Percentiles rank a stretch among this genome's conserved stretches.
These are phyloP conservation scores for Pichia sp. DNA, from an alignment of 1,139 yeast species.

Conservation along the genomic window DNA sequence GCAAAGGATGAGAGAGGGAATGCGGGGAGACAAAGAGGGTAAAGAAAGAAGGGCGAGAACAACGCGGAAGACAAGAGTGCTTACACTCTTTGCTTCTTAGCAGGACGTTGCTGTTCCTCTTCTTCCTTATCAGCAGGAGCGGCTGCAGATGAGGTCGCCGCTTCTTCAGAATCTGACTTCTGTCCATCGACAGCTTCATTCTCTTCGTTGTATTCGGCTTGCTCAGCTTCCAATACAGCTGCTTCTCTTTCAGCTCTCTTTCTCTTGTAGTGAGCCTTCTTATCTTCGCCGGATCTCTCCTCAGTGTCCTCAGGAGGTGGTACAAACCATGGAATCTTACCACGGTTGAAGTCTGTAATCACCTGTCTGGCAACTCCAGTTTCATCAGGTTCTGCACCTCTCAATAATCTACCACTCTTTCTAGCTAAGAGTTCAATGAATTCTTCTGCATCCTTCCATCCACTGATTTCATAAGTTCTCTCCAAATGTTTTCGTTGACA, in stretches of 20 bases:
- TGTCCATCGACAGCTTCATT: constrained; percentile 14
- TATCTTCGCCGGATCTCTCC: constrained; percentile 47
- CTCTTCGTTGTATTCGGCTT: constrained; percentile 16
- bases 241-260: constrained; percentile 35
- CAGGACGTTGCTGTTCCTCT: constrained; percentile 1
- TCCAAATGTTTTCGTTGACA: constrained; percentile 90
- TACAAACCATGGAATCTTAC: constrained; percentile 97
- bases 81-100: constrained; percentile 9
- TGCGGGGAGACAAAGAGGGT: not conserved
- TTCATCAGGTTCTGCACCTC: constrained; percentile 98
- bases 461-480: constrained; percentile 89
- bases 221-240: constrained; percentile 19
- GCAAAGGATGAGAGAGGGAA: no score
- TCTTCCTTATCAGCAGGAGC: constrained; percentile 2
- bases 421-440: constrained; percentile 88
- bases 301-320: constrained; percentile 74
- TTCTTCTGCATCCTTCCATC: constrained; percentile 82
- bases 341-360: constrained; percentile 91
- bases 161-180: constrained; percentile 4
- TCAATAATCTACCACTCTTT: constrained; percentile 83
- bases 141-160: no score
- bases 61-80: not conserved
- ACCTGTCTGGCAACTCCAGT: constrained; percentile 86
- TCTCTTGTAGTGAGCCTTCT: constrained; percentile 50
- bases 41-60: not conserved